A percentile compares a stretch with the other conserved stretches of the same genome.
Evolutionary conservation across 164 flowering plant species (phyloP).

Genomic region (Umbilicus rupestris): DNA sequence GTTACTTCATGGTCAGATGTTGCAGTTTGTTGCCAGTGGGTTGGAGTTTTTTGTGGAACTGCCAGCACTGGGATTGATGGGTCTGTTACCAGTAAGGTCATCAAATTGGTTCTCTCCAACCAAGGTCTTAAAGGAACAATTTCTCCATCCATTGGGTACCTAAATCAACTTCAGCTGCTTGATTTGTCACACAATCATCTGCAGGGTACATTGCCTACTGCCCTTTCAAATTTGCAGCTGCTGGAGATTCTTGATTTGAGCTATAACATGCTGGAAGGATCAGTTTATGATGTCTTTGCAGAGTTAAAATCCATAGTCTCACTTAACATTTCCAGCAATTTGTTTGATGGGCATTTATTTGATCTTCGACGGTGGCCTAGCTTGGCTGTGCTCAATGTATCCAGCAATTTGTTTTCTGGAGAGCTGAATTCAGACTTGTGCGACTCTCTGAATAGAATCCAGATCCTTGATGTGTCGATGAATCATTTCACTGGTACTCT

Average conservation of each 20-base stretch:
- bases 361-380: slow-evolving; percentile 32
- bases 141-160: slow-evolving; percentile 28
- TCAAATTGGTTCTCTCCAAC: slow-evolving; percentile 31
- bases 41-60: slow-evolving; percentile 52
- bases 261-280: slow-evolving; percentile 26
- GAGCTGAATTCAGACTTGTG: slow-evolving; percentile 25
- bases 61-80: slow-evolving; percentile 13
- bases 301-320: slow-evolving; percentile 12
- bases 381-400: slow-evolving; percentile 32
- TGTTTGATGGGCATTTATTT: slow-evolving; percentile 25
- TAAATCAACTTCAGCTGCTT: slow-evolving; percentile 32
- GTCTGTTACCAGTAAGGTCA: slow-evolving; percentile 30
- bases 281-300: slow-evolving; percentile 11
- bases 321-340: slow-evolving; percentile 41
- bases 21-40: slow-evolving; percentile 65
- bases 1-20: slow-evolving; percentile 34
- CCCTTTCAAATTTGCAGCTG: slow-evolving; percentile 19
- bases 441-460: slow-evolving; percentile 24
- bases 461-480: slow-evolving; percentile 28
- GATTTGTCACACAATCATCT: slow-evolving; percentile 41
- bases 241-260: slow-evolving; percentile 42
- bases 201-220: slow-evolving; percentile 28
- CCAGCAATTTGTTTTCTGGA: slow-evolving; percentile 30
- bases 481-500: slow-evolving; percentile 34
- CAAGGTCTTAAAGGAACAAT: slow-evolving; percentile 33